Base-by-base conservation (phyloP, 192 early-diverging fungal genomes). In the Entomortierella lignicola region DNA sequence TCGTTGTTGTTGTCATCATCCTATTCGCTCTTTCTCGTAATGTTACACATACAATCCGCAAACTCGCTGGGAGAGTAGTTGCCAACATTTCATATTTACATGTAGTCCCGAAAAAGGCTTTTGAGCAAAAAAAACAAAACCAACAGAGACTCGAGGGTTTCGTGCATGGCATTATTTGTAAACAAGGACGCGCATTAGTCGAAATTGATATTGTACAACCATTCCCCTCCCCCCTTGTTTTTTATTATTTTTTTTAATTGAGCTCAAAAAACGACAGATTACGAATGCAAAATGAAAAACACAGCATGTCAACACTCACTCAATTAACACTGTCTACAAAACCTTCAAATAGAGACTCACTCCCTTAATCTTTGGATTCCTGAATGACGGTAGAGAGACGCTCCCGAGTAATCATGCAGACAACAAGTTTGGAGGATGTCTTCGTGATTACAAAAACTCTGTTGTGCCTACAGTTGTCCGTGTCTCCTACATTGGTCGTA, bases 361-460 rank as follows among this genome's bases (percentile, higher is more conserved):
- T 86, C 90, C 41, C 42, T 68, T 84, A 31, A 81, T 91, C 3
- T 88, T 91, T 83, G 91, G 64, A 2, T 43, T 89, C 11, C 11
- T 86, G 42, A 95, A 95, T 77, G 85, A 94, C 67, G 93, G 93
- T 3, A 75, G 61, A 12, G 55, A 87, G 52, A 67, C 83, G 4
- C 66, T 89, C 51, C 72, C 65, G 27, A 11, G 31, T 1, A 58
- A 57, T 17, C 64, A 50, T 4, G n/a, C 32, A 1, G 77, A 72
- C 13, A 54, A 27, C 53, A 75, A 84, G 34, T 53, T 82, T 17
- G 52, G 81, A 13, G 83, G 81, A 25, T 95, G 92, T 71, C 83
- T 88, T 63, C 80, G 88, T 11, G 84, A 91, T 48, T 95, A 91
- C 61, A 87, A 91, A 31, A 93, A 93, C 67, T 81, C 88, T 2